Evolutionary conservation across 192 early-diverging fungal species (phyloP).

Genomic region (Backusella macrospora): DNA sequence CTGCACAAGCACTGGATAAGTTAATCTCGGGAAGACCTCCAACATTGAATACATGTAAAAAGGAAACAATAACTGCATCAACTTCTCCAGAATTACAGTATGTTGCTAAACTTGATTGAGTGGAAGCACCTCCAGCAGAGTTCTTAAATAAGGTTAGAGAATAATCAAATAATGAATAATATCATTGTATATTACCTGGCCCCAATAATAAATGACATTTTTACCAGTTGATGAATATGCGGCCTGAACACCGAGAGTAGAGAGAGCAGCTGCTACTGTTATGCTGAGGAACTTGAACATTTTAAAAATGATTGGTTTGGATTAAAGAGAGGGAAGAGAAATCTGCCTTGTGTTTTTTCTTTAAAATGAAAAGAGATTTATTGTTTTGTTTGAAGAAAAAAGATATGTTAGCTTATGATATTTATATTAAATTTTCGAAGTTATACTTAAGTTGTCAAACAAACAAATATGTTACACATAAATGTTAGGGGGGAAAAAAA

Average conservation of each 20-base stretch:
- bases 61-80: constrained; percentile 62
- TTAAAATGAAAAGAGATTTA: too few species aligned
- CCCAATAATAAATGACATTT: constrained; percentile 23
- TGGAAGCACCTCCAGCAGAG: constrained; percentile 22
- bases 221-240: constrained; percentile 6
- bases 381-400: too few species aligned
- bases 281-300: constrained; percentile 13
- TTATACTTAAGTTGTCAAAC: neutral
- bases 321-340: constrained; percentile 1
- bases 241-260: constrained; percentile 17
- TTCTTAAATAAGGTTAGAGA: constrained; percentile 25
- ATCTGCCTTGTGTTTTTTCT: too few species aligned
- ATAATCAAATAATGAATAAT: neutral
- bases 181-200: constrained; percentile 11
- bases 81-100: constrained; percentile 58
- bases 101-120: constrained; percentile 42
- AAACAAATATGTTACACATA: neutral
- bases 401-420: neutral
- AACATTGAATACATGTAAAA: constrained; percentile 65
- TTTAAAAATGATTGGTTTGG: neutral
- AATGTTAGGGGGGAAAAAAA: neutral
- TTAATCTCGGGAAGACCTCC: constrained; percentile 65
- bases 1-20: constrained; percentile 67
- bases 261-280: neutral
- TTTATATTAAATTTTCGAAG: neutral